Evolutionary conservation across 1,284 basidiomycete genomes (phyloP).

Genomic region (Apiotrichum gracile): DNA sequence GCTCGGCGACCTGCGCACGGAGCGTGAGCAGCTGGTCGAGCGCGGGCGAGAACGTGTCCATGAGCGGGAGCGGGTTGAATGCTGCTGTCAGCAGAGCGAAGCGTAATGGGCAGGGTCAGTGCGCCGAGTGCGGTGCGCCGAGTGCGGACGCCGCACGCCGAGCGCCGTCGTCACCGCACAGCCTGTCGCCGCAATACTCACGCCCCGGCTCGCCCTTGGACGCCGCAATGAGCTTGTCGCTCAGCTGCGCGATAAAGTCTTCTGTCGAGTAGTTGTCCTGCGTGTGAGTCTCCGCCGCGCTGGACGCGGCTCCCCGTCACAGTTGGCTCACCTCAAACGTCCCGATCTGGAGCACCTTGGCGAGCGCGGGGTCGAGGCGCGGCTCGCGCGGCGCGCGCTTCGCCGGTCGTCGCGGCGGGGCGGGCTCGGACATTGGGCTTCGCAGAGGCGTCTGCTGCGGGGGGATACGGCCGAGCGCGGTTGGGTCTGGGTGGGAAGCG

Average conservation of each 20-base stretch:
- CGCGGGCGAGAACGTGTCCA: constrained; percentile 81
- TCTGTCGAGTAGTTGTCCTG: constrained; percentile 87
- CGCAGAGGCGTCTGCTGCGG: too few species aligned
- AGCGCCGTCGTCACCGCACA: background rate
- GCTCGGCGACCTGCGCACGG: constrained; percentile 77
- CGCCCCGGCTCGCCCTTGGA: constrained; percentile 77
- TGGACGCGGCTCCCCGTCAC: background rate
- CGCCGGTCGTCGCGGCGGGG: constrained; percentile 7
- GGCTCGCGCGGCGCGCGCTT: constrained; percentile 5
- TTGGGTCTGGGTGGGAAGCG: too few species aligned
- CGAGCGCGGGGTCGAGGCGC: constrained; percentile 53
- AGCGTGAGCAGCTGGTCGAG: constrained; percentile 80
- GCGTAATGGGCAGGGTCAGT: background rate
- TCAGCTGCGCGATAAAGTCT: constrained; percentile 77
- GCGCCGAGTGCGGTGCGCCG: too few species aligned
- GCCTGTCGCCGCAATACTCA: constrained; percentile 52
- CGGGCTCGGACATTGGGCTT: background rate
- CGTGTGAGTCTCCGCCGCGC: background rate
- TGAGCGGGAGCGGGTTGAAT: constrained; percentile 90
- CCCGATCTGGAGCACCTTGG: constrained; percentile 59
- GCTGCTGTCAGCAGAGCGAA: constrained; percentile 51
- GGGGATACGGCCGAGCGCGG: too few species aligned
- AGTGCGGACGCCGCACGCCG: too few species aligned
- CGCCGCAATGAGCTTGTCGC: constrained; percentile 75
- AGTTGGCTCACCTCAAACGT: constrained; percentile 65